Percentiles rank a stretch among this genome's conserved stretches.
These are phyloP conservation scores for Blastobotrys americana DNA, from an alignment of 805 yeast genomes.

Conservation along the genomic window DNA sequence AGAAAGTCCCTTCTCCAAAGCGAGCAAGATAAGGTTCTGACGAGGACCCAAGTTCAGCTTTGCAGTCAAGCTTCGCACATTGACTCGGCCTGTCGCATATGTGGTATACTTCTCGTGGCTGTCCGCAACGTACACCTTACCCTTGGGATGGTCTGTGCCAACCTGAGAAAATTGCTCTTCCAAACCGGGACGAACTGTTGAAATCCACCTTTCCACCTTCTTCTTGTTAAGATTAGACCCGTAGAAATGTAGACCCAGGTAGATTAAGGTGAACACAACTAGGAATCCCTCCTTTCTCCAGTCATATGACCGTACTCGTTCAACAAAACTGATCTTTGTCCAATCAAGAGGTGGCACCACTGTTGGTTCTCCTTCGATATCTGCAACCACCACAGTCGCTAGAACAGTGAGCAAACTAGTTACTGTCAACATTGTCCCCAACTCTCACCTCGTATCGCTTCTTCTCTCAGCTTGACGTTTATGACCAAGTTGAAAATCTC, in stretches of 20 bases:
- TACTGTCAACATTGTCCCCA: too few species aligned
- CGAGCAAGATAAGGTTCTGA: constrained; percentile 65
- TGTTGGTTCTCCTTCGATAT: too few species aligned
- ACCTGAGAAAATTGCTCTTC: constrained; percentile 69
- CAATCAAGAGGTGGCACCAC: too few species aligned
- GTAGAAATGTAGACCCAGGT: constrained; percentile 43
- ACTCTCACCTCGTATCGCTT: too few species aligned
- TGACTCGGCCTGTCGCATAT: constrained; percentile 85
- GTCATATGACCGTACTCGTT: constrained; percentile 55
- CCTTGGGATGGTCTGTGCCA: constrained; percentile 37
- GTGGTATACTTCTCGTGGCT: constrained; percentile 53
- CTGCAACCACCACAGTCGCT: too few species aligned
- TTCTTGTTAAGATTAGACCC: constrained; percentile 57
- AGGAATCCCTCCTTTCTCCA: constrained; percentile 72
- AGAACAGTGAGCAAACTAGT: too few species aligned
- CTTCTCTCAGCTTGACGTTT: too few species aligned
- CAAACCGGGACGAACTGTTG: constrained; percentile 45
- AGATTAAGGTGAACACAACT: constrained; percentile 42
- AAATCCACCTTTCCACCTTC: constrained; percentile 48
- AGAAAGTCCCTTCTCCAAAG: constrained; percentile 55
- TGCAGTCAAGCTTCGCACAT: constrained; percentile 56
- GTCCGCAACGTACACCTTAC: constrained; percentile 44
- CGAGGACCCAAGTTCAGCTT: constrained; percentile 66
- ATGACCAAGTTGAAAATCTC: too few species aligned
- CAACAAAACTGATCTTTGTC: constrained; percentile 46